Evolutionary conservation across 2,329 filamentous ascomycete species (phyloP).

Genomic region (Aspergillus calidoustus): DNA sequence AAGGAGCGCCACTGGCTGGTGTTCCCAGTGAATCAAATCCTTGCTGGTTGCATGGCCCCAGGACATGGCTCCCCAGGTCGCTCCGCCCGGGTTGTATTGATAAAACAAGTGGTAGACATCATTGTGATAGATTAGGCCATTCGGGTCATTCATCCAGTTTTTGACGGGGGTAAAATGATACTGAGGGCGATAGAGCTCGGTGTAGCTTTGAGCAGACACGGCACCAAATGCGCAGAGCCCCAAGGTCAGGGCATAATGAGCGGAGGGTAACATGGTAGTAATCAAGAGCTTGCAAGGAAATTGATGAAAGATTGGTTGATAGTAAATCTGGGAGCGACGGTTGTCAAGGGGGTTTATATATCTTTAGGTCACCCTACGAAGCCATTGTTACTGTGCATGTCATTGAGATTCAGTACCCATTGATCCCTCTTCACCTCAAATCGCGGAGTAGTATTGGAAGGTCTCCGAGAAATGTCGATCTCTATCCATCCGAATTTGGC

Average conservation of each 20-base stretch:
- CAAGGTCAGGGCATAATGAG: neutral
- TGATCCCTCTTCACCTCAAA: neutral
- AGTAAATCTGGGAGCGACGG: neutral
- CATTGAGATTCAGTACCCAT: neutral
- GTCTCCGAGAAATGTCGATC: neutral
- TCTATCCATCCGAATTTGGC: neutral
- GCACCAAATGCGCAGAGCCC: neutral
- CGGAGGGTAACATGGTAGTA: neutral
- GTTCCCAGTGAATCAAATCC: constrained; percentile 37
- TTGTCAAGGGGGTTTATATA: neutral
- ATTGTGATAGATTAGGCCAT: constrained; percentile 12
- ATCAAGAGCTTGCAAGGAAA: neutral
- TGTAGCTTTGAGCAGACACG: neutral
- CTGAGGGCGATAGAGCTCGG: constrained; percentile 2
- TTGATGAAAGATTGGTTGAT: neutral
- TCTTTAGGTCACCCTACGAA: neutral
- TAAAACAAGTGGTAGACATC: constrained; percentile 53
- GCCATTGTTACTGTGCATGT: neutral
- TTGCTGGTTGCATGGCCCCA: constrained; percentile 58
- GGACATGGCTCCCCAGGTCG: constrained; percentile 11
- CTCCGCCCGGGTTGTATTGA: constrained; percentile 5
- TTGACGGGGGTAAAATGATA: neutral
- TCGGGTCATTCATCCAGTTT: constrained; percentile 19
- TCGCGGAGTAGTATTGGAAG: neutral
- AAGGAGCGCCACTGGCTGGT: constrained; percentile 10